These are phyloP conservation scores for Boletus rufocinnamomeus DNA, from an alignment of 768 basidiomycete genomes.

Conservation along the genomic window DNA sequence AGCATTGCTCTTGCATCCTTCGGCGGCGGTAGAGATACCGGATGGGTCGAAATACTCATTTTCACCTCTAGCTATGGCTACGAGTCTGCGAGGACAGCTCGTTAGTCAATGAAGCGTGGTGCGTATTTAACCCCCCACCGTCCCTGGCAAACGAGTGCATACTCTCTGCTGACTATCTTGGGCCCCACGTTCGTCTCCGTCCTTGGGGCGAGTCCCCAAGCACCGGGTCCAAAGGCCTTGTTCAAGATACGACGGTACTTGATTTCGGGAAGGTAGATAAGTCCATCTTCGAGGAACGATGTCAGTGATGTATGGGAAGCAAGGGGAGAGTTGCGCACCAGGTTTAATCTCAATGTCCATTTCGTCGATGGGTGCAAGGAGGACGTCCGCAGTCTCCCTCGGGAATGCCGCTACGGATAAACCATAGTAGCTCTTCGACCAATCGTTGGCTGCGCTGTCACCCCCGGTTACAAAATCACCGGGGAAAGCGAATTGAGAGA, in stretches of 20 bases:
- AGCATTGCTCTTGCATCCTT: constrained; percentile 95
- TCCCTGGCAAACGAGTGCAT: constrained; percentile 91
- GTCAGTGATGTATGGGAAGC: neutral
- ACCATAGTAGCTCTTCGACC: constrained; percentile 87
- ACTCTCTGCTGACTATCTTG: constrained; percentile 88
- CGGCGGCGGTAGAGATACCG: constrained; percentile 90
- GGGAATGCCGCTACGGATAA: constrained; percentile 76
- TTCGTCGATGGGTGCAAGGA: constrained; percentile 75
- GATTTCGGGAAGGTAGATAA: constrained; percentile 95
- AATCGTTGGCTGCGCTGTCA: constrained; percentile 55
- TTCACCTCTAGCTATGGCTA: constrained; percentile 90
- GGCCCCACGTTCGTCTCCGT: constrained; percentile 89
- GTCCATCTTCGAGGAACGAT: constrained; percentile 61
- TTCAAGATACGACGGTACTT: constrained; percentile 93
- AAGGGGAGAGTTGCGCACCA: constrained; percentile 47
- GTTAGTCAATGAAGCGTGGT: neutral
- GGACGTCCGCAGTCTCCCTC: constrained; percentile 67
- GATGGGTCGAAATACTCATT: constrained; percentile 94
- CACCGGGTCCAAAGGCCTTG: constrained; percentile 93
- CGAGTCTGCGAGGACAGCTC: constrained; percentile 53
- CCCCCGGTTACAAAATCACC: constrained; percentile 30
- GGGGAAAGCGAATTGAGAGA: constrained; percentile 28
- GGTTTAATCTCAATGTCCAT: constrained; percentile 92
- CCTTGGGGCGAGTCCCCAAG: constrained; percentile 94
- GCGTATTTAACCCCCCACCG: constrained; percentile 49